Percentiles rank a stretch among this genome's conserved stretches.
Evolutionary conservation across 164 flowering plant species (phyloP).

Genomic region (Nymphaea thermarum): DNA sequence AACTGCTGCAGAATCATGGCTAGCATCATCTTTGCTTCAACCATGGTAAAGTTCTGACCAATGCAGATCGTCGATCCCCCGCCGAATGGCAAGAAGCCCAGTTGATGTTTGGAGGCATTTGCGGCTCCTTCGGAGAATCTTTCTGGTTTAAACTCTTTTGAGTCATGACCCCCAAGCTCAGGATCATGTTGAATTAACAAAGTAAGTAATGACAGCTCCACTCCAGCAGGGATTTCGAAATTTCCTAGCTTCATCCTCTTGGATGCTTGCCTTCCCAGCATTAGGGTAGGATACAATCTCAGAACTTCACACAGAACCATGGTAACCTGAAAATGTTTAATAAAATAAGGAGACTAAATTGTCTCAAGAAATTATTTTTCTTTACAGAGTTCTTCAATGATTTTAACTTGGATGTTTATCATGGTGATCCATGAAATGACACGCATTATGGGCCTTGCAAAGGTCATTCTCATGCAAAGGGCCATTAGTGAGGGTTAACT

Average conservation of each 20-base stretch:
- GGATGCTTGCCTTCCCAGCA: neutral
- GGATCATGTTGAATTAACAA: conserved; percentile 4
- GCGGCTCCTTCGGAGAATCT: conserved; percentile 6
- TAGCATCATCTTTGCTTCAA: conserved; percentile 6
- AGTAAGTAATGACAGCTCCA: neutral
- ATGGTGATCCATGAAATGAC: too few species aligned
- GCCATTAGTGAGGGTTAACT: too few species aligned
- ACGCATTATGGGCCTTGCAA: too few species aligned
- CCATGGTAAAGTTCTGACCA: conserved; percentile 5
- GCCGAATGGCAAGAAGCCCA: conserved; percentile 7
- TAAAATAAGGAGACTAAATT: too few species aligned
- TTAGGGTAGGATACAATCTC: conserved; percentile 4
- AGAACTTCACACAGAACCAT: conserved; percentile 8
- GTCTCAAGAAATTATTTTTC: too few species aligned
- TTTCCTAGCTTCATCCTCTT: conserved; percentile 1
- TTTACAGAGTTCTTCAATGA: too few species aligned
- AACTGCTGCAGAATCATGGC: conserved; percentile 6
- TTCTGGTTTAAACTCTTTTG: conserved; percentile 9
- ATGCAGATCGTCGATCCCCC: conserved; percentile 8
- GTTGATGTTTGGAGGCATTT: conserved; percentile 4
- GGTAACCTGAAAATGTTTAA: too few species aligned
- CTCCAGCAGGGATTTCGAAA: conserved; percentile 1
- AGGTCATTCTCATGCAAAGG: too few species aligned
- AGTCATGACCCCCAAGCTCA: conserved; percentile 2
- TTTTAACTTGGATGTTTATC: too few species aligned